phyloP scores from a whole-genome alignment of 176 grass and related monocot species.

The Phyllostachys edulis region DNA sequence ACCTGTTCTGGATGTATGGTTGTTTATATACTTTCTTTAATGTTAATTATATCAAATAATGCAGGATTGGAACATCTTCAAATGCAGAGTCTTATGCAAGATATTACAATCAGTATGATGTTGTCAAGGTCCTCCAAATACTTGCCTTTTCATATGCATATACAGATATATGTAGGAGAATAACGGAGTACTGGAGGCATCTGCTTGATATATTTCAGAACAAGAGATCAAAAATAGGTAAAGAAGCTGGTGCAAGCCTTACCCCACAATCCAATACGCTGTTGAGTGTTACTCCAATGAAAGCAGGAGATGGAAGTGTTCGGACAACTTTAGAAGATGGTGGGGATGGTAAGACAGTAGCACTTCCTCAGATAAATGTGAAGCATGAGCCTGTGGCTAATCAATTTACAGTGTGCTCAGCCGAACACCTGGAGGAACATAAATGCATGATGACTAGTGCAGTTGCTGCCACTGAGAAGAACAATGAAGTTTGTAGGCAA shows the following conservation, averaged over 20 bases:
- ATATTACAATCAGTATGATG: constrained; percentile 83
- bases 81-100: constrained; percentile 59
- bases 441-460: constrained; percentile 27
- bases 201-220: constrained; percentile 42
- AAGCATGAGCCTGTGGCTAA: constrained; percentile 16
- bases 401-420: constrained; percentile 27
- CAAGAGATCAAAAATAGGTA: constrained; percentile 37
- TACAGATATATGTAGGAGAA: constrained; percentile 60
- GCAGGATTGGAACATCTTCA: constrained; percentile 58
- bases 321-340: constrained; percentile 24
- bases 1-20: neutral
- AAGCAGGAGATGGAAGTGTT: constrained; percentile 25
- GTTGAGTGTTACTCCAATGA: constrained; percentile 30
- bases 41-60: constrained; percentile 30
- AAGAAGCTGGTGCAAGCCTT: constrained; percentile 36
- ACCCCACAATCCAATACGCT: constrained; percentile 21
- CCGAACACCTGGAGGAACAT: constrained; percentile 22
- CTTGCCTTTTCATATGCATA: constrained; percentile 56
- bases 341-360: constrained; percentile 28
- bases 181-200: constrained; percentile 69
- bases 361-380: constrained; percentile 36
- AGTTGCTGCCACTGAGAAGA: constrained; percentile 22
- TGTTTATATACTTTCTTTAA: constrained; percentile 9
- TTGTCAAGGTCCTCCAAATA: constrained; percentile 58
- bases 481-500: constrained; percentile 34